These are phyloP conservation scores for Myriosclerotinia duriaeana DNA, from an alignment of 2,329 filamentous ascomycete genomes.

Conservation along the genomic window DNA sequence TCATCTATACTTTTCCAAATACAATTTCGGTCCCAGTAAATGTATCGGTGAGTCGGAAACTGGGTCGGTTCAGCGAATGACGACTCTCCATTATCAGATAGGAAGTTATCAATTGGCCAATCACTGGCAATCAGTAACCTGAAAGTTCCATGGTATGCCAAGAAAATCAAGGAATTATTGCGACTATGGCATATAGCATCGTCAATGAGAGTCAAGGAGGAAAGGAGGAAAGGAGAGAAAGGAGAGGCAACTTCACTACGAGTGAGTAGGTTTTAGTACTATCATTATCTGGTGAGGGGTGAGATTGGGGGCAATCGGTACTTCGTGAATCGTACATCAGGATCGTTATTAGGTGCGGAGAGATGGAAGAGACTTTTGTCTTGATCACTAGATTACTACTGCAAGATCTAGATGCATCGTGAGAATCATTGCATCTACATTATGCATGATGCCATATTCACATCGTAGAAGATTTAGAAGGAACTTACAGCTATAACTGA, in stretches of 20 bases:
- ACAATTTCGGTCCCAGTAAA: background rate
- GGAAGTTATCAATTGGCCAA: constrained; percentile 21
- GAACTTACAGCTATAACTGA: too few species aligned
- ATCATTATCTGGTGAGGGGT: background rate
- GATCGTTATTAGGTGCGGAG: background rate
- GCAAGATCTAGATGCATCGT: constrained; percentile 12
- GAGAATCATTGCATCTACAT: constrained; percentile 8
- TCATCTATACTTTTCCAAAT: too few species aligned
- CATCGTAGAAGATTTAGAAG: constrained; percentile 1
- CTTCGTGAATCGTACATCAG: too few species aligned
- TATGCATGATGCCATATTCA: background rate
- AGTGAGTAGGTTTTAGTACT: background rate
- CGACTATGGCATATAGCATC: background rate
- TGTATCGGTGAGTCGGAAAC: constrained; percentile 19
- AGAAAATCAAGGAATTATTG: background rate
- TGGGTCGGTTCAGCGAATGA: constrained; percentile 21
- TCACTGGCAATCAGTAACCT: constrained; percentile 12
- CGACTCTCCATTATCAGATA: constrained; percentile 16
- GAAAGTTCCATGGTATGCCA: background rate
- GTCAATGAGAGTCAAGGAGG: background rate
- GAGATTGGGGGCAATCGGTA: background rate
- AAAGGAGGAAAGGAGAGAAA: too few species aligned
- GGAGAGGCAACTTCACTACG: background rate
- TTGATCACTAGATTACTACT: background rate
- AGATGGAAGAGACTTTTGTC: background rate